phyloP scores from a whole-genome alignment of 2,329 filamentous ascomycete species.

The Helminthosporium solani region DNA sequence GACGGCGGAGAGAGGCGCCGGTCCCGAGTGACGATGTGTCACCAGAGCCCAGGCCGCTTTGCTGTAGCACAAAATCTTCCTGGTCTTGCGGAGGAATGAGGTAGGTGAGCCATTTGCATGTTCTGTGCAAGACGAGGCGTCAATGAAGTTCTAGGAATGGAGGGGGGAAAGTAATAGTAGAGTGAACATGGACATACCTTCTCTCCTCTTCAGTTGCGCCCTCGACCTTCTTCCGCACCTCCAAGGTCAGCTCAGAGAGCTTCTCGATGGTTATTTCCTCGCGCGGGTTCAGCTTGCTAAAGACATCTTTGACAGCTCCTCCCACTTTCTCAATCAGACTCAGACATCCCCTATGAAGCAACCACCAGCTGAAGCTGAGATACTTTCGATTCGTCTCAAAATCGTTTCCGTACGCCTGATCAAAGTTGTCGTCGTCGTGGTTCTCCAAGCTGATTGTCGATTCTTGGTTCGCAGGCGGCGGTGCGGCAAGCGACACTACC shows the following conservation, averaged over 20 bases:
- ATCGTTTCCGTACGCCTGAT: slow-evolving; percentile 84
- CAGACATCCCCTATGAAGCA: slow-evolving; percentile 86
- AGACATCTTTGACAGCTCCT: slow-evolving; percentile 82
- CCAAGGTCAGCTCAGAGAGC: slow-evolving; percentile 76
- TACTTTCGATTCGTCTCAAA: slow-evolving; percentile 96
- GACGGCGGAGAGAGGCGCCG: slow-evolving; percentile 67
- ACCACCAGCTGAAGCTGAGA: slow-evolving; percentile 96
- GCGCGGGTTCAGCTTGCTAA: slow-evolving; percentile 82
- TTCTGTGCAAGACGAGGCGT: too few species aligned
- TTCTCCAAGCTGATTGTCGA: slow-evolving; percentile 87
- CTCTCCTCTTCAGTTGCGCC: slow-evolving; percentile 66
- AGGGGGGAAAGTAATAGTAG: too few species aligned
- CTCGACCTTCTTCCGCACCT: slow-evolving; percentile 84
- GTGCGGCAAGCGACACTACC: slow-evolving; percentile 85
- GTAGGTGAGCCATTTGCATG: slow-evolving; percentile 75
- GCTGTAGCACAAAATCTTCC: slow-evolving; percentile 79
- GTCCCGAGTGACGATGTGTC: slow-evolving; percentile 40
- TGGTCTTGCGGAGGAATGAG: slow-evolving; percentile 76
- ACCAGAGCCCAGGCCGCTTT: slow-evolving; percentile 70
- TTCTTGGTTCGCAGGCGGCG: slow-evolving; percentile 59
- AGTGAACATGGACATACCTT: slow-evolving; percentile 42
- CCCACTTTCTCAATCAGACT: slow-evolving; percentile 80
- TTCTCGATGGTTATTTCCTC: slow-evolving; percentile 82
- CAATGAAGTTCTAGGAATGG: too few species aligned
- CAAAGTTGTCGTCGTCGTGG: slow-evolving; percentile 82